Evolutionary conservation across 345 rosid genomes (phyloP).

Genomic region (Nephelium lappaceum): DNA sequence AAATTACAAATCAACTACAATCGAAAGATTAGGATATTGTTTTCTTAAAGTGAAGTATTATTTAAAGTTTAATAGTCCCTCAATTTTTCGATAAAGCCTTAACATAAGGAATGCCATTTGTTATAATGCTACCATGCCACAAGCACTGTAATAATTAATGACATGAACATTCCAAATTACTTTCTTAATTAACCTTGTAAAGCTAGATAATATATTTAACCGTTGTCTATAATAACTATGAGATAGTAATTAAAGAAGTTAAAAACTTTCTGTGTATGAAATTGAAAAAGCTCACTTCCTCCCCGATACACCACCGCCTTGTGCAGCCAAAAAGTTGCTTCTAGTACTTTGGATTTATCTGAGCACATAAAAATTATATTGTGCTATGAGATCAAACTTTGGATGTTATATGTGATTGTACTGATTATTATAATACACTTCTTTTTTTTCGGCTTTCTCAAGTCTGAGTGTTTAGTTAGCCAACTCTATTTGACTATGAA

Average conservation of each 20-base stretch:
- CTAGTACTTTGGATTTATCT: constrained; percentile 21
- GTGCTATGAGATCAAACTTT: constrained; percentile 32
- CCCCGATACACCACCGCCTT: neutral
- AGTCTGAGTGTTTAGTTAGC: constrained; percentile 33
- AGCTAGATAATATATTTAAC: neutral
- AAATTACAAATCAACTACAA: too few relatives aligned
- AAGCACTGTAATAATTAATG: too few relatives aligned
- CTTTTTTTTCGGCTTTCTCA: neutral
- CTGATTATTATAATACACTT: constrained; percentile 1
- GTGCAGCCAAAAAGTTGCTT: constrained; percentile 37
- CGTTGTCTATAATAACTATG: neutral
- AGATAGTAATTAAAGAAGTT: neutral
- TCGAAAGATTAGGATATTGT: too few relatives aligned
- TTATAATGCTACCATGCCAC: too few relatives aligned
- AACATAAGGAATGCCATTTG: neutral
- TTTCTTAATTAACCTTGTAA: neutral
- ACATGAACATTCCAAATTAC: too few relatives aligned
- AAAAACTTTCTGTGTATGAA: neutral
- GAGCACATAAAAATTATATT: neutral
- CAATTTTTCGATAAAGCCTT: neutral
- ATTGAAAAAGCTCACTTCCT: neutral
- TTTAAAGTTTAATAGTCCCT: neutral
- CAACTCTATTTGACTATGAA: constrained; percentile 68
- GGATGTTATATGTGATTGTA: constrained; percentile 27
- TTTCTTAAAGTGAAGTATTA: neutral